Conservation (phyloP, 169 alveolate species). For the Perkinsus chesapeaki region DNA sequence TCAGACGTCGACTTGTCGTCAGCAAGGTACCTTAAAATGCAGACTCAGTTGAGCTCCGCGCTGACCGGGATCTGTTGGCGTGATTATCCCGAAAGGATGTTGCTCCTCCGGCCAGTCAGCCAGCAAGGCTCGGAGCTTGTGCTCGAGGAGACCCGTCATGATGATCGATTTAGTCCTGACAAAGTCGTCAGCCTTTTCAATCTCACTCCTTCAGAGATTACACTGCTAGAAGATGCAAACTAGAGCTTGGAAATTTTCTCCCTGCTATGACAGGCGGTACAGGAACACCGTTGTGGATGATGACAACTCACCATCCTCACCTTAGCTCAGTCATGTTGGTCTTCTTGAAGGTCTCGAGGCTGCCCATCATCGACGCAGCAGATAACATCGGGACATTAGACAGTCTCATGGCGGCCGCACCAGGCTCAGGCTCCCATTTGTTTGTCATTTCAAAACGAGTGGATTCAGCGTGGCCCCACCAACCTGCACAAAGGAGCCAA, state of each 20-base stretch:
- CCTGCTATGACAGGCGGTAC: not conserved
- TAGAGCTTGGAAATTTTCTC: no score
- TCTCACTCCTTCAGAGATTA: no score
- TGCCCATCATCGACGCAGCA: not conserved
- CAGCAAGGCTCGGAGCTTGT: not conserved
- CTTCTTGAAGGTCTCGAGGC: not conserved
- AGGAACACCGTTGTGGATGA: no score
- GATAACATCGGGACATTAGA: not conserved
- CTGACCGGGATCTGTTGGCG: not conserved
- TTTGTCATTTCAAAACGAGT: slow-evolving; percentile 7
- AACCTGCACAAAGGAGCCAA: not conserved
- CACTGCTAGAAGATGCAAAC: no score
- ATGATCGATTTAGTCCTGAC: not conserved
- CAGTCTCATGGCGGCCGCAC: not conserved
- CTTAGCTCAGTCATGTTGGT: not conserved
- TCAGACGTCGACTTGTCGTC: no score
- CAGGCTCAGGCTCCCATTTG: not conserved
- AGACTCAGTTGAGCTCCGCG: not conserved
- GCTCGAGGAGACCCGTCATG: not conserved
- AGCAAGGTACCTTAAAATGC: not conserved
- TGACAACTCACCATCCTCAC: not conserved
- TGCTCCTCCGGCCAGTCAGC: not conserved
- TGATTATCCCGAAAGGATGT: not conserved
- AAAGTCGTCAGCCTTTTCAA: no score
- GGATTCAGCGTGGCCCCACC: not conserved